A percentile compares a stretch with the other conserved stretches of the same genome.
These are phyloP conservation scores for Saitozyma podzolica DNA, from an alignment of 768 basidiomycete genomes.

Conservation along the genomic window DNA sequence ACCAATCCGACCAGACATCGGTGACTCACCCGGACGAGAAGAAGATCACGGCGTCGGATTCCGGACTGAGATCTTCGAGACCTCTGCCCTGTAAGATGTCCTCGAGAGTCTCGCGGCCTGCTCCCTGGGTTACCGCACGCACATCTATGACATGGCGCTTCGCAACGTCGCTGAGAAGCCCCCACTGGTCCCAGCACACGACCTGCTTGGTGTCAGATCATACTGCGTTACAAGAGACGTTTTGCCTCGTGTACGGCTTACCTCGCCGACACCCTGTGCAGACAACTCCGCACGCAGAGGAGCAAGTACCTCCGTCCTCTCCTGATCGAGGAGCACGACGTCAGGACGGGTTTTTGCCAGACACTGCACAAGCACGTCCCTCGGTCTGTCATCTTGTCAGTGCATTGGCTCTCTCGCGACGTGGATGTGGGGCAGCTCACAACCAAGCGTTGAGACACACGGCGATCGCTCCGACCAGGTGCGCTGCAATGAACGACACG, in stretches of 20 bases:
- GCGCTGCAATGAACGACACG: slow-evolving; percentile 35
- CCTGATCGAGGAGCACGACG: slow-evolving; percentile 35
- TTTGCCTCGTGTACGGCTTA: background rate
- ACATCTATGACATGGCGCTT: no score
- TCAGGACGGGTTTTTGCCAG: slow-evolving; percentile 24
- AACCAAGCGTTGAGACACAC: slow-evolving; percentile 44
- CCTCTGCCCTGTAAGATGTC: slow-evolving; percentile 13
- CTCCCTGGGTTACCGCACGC: background rate
- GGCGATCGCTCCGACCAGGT: slow-evolving; percentile 40
- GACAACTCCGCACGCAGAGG: slow-evolving; percentile 8
- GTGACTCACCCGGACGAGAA: slow-evolving; percentile 42
- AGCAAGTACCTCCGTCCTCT: slow-evolving; percentile 22
- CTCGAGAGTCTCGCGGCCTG: background rate
- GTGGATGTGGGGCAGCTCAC: no score
- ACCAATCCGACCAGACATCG: background rate
- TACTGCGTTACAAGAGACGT: background rate
- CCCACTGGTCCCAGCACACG: background rate
- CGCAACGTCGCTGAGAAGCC: no score
- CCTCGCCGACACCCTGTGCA: slow-evolving; percentile 17
- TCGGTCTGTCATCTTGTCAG: slow-evolving; percentile 20
- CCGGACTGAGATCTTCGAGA: slow-evolving; percentile 25
- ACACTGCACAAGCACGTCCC: slow-evolving; percentile 25
- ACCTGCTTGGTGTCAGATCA: background rate
- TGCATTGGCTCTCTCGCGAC: no score
- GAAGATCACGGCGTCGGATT: slow-evolving; percentile 45